phyloP scores from a whole-genome alignment of 371 early-diverging fungal genomes.

The Mortierella polycephala region DNA sequence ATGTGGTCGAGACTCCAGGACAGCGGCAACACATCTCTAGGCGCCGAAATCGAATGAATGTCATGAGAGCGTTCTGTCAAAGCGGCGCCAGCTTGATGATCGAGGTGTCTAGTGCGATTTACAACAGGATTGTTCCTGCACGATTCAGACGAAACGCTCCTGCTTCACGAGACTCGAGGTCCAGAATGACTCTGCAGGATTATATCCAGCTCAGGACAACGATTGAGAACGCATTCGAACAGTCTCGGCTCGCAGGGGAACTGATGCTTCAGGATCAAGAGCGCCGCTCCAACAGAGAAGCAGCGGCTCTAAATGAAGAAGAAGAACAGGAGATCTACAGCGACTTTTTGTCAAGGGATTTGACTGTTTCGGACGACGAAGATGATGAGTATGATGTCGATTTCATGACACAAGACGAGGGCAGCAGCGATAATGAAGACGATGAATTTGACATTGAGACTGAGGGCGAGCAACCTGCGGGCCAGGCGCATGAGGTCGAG shows the following conservation, averaged over 20 bases:
- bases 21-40: slow-evolving; percentile 35
- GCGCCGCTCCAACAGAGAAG: not conserved
- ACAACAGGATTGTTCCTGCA: slow-evolving; percentile 35
- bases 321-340: slow-evolving; percentile 42
- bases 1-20: slow-evolving; percentile 34
- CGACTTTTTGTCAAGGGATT: slow-evolving; percentile 32
- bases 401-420: slow-evolving; percentile 12
- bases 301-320: slow-evolving; percentile 27
- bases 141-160: slow-evolving; percentile 21
- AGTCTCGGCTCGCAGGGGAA: slow-evolving; percentile 15
- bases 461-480: not conserved
- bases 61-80: slow-evolving; percentile 38
- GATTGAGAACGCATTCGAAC: slow-evolving; percentile 33
- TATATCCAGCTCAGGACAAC: slow-evolving; percentile 30
- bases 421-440: slow-evolving; percentile 2
- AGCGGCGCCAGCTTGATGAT: slow-evolving; percentile 26
- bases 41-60: slow-evolving; percentile 28
- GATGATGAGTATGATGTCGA: slow-evolving; percentile 41
- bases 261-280: slow-evolving; percentile 1
- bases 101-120: slow-evolving; percentile 14
- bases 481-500: not conserved
- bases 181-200: slow-evolving; percentile 31
- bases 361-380: slow-evolving; percentile 40
- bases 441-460: slow-evolving; percentile 2
- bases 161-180: not conserved